These are phyloP conservation scores for Haplographium delicatum DNA, from an alignment of 495 filamentous ascomycete genomes.

Conservation along the genomic window DNA sequence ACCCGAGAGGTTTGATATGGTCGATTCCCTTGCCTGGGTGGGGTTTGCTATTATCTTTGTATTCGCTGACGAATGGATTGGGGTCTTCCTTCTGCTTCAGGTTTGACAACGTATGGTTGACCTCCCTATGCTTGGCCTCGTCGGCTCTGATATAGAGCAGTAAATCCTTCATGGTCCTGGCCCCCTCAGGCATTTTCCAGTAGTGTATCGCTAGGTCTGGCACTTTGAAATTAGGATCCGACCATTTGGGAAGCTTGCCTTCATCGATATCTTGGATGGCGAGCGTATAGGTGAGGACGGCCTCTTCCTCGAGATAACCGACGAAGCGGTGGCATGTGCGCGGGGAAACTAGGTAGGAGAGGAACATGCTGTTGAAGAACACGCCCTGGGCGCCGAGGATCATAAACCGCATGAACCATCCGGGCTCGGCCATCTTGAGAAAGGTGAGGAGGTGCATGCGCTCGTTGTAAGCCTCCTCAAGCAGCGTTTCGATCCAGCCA, in stretches of 20 bases:
- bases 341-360: slow-evolving; percentile 83
- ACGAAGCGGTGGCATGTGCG: slow-evolving; percentile 93
- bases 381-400: slow-evolving; percentile 77
- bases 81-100: slow-evolving; percentile 76
- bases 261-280: slow-evolving; percentile 80
- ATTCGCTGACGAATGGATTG: slow-evolving; percentile 81
- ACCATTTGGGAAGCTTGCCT: slow-evolving; percentile 78
- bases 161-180: slow-evolving; percentile 78
- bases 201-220: slow-evolving; percentile 87
- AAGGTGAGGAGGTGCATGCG: slow-evolving; percentile 95
- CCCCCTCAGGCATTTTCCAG: slow-evolving; percentile 87
- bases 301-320: slow-evolving; percentile 95
- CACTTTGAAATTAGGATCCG: slow-evolving; percentile 53
- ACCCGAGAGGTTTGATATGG: slow-evolving; percentile 63
- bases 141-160: slow-evolving; percentile 87
- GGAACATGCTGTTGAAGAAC: slow-evolving; percentile 92
- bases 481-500: slow-evolving; percentile 94
- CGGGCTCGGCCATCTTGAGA: slow-evolving; percentile 86
- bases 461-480: slow-evolving; percentile 95
- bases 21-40: slow-evolving; percentile 69
- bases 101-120: slow-evolving; percentile 92
- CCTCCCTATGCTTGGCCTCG: slow-evolving; percentile 94
- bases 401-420: slow-evolving; percentile 80
- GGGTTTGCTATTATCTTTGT: slow-evolving; percentile 56
- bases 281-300: slow-evolving; percentile 89